Conservation (phyloP, 352 stramenopile species). For the Pythium biforme region DNA sequence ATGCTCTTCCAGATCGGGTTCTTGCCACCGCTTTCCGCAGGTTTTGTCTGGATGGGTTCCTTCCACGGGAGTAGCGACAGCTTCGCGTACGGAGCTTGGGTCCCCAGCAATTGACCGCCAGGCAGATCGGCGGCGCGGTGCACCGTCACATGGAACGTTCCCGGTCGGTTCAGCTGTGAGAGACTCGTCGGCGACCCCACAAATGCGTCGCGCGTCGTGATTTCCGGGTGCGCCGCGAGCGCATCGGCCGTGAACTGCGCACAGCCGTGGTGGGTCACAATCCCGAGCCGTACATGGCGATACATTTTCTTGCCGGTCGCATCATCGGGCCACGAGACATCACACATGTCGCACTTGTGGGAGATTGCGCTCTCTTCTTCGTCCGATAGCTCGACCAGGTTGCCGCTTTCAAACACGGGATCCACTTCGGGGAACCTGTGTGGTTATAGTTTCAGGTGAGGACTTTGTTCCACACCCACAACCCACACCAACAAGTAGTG, state of each 20-base stretch:
- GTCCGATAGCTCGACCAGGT: slow-evolving; percentile 47
- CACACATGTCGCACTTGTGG: slow-evolving; percentile 72
- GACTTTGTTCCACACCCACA: not conserved
- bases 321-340: slow-evolving; percentile 81
- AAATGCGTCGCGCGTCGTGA: slow-evolving; percentile 54
- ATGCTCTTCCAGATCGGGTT: slow-evolving; percentile 71
- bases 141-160: slow-evolving; percentile 75
- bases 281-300: slow-evolving; percentile 41
- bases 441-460: not conserved
- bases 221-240: slow-evolving; percentile 52
- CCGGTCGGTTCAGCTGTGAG: slow-evolving; percentile 61
- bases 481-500: too few species aligned
- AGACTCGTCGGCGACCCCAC: slow-evolving; percentile 38
- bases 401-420: slow-evolving; percentile 67
- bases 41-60: slow-evolving; percentile 78
- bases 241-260: slow-evolving; percentile 76
- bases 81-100: slow-evolving; percentile 68
- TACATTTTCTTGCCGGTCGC: slow-evolving; percentile 52
- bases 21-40: slow-evolving; percentile 65
- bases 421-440: slow-evolving; percentile 57
- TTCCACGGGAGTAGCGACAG: slow-evolving; percentile 83
- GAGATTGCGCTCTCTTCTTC: slow-evolving; percentile 23
- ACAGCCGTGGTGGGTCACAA: slow-evolving; percentile 73
- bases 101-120: slow-evolving; percentile 60
- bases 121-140: slow-evolving; percentile 73